A percentile compares a stretch with the other conserved stretches of the same genome.
Conservation (phyloP, 352 stramenopile genomes). For the Aphanomyces invadans region DNA sequence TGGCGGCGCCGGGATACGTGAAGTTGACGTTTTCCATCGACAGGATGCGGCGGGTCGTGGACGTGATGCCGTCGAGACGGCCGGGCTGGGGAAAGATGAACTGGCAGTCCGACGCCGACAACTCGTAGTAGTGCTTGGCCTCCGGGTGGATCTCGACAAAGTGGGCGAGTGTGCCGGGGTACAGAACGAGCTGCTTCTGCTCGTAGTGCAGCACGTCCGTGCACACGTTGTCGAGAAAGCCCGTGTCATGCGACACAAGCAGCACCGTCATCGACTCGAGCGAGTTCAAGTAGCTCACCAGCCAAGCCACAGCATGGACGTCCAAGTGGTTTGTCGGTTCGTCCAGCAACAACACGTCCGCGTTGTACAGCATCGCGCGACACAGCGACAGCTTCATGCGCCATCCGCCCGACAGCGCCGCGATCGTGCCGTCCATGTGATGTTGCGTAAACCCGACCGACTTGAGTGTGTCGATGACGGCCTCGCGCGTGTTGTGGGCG, state of each 20-base stretch:
- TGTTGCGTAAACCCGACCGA: slow-evolving; percentile 91
- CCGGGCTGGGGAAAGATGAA: slow-evolving; percentile 87
- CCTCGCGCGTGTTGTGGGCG: slow-evolving; percentile 56
- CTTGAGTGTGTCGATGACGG: slow-evolving; percentile 69
- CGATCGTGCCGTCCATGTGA: slow-evolving; percentile 90
- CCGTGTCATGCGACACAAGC: slow-evolving; percentile 96
- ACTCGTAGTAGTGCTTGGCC: slow-evolving; percentile 91
- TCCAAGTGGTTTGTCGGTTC: slow-evolving; percentile 95
- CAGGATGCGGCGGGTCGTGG: slow-evolving; percentile 87
- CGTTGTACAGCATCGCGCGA: slow-evolving; percentile 91
- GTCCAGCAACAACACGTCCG: slow-evolving; percentile 93
- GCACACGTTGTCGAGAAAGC: slow-evolving; percentile 95
- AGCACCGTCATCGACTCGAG: slow-evolving; percentile 92
- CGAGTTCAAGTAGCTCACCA: slow-evolving; percentile 95
- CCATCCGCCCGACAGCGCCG: slow-evolving; percentile 91
- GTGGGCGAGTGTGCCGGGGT: slow-evolving; percentile 78
- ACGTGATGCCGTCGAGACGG: slow-evolving; percentile 85
- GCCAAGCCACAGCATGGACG: slow-evolving; percentile 95
- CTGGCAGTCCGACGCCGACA: slow-evolving; percentile 70
- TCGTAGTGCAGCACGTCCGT: slow-evolving; percentile 95
- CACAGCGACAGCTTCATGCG: slow-evolving; percentile 96
- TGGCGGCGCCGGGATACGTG: slow-evolving; percentile 75
- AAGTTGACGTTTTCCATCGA: slow-evolving; percentile 85
- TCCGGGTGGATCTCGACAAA: slow-evolving; percentile 88
- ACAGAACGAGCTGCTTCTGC: slow-evolving; percentile 93